phyloP scores from a whole-genome alignment of 202 grass and related monocot species.

The Setaria viridis region DNA sequence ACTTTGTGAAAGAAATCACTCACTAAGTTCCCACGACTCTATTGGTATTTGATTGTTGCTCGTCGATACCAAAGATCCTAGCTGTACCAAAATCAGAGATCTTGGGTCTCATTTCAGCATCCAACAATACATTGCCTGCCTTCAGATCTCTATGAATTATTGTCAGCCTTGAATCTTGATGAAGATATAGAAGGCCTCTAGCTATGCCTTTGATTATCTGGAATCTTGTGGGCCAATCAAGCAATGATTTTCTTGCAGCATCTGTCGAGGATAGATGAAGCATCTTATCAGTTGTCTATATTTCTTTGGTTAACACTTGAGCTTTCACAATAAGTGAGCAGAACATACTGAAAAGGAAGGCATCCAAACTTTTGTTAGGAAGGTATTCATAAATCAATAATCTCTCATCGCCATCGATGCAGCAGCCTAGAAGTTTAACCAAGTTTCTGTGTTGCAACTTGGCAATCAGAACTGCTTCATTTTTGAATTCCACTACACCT shows the following conservation, averaged over 20 bases:
- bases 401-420: constrained; percentile 49
- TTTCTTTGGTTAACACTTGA: constrained; percentile 5
- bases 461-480: constrained; percentile 46
- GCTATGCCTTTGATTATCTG: constrained; percentile 57
- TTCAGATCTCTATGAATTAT: constrained; percentile 67
- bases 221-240: constrained; percentile 56
- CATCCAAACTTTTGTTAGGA: constrained; percentile 60
- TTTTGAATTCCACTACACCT: constrained; percentile 58
- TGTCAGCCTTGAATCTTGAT: constrained; percentile 57
- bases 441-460: constrained; percentile 66
- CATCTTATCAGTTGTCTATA: constrained; percentile 8
- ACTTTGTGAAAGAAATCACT: constrained; percentile 26
- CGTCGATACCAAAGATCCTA: constrained; percentile 41
- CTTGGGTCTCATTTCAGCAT: constrained; percentile 58
- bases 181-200: constrained; percentile 61
- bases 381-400: constrained; percentile 60
- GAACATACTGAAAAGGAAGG: constrained; percentile 56
- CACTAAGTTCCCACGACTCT: constrained; percentile 64
- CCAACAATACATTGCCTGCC: constrained; percentile 58
- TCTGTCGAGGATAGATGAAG: constrained; percentile 34
- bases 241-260: constrained; percentile 31
- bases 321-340: neutral
- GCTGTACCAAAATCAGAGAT: constrained; percentile 71
- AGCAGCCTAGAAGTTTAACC: constrained; percentile 55
- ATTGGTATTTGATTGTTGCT: constrained; percentile 43